Evolutionary conservation across 2,329 filamentous ascomycete genomes (phyloP).

Genomic region (Pseudocercospora cruenta): DNA sequence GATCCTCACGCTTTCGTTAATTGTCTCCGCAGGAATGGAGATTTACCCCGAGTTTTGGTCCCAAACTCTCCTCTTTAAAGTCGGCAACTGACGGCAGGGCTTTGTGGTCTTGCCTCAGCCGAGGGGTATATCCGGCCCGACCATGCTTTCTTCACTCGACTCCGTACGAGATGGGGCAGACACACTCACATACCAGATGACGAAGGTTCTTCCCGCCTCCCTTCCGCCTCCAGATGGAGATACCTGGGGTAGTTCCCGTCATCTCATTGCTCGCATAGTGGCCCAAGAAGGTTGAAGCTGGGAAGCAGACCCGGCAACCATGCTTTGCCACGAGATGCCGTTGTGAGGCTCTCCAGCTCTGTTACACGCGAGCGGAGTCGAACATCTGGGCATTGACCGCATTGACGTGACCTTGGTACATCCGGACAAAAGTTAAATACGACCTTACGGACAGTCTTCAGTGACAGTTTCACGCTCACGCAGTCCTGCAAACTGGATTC

Average conservation of each 20-base stretch:
- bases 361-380: neutral
- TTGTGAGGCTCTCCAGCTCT: neutral
- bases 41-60: no score
- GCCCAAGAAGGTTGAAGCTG: neutral
- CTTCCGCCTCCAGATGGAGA: constrained; percentile 8
- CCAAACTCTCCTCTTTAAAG: no score
- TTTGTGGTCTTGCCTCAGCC: no score
- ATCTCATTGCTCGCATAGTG: neutral
- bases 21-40: no score
- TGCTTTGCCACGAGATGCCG: constrained; percentile 10
- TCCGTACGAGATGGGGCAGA: no score
- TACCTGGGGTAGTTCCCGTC: neutral
- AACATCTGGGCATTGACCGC: neutral
- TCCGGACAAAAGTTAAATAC: constrained; percentile 19
- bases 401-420: neutral
- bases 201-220: neutral
- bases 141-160: neutral
- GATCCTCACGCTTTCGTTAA: no score
- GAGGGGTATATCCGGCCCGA: no score
- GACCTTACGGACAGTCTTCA: neutral
- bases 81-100: no score
- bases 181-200: neutral
- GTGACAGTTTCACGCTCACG: neutral
- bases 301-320: constrained; percentile 10
- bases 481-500: neutral